Conservation (phyloP, 2,329 filamentous ascomycete species). For the Fusarium cicatricum region DNA sequence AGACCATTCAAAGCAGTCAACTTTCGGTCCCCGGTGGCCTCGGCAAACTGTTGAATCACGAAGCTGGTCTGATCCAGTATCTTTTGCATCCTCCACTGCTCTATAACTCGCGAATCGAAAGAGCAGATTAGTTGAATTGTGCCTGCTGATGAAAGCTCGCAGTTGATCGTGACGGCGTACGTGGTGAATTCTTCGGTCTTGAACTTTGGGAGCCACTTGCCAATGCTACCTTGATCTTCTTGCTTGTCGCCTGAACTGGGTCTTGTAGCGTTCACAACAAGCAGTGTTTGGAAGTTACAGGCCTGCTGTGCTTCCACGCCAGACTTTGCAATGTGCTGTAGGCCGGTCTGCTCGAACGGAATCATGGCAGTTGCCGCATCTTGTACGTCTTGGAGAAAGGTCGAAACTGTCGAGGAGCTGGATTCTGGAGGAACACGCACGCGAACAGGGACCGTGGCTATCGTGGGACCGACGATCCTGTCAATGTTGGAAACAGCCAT, state of each 20-base stretch:
- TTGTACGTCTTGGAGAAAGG: slow-evolving; percentile 52
- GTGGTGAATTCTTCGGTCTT: slow-evolving; percentile 3
- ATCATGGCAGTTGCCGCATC: slow-evolving; percentile 25
- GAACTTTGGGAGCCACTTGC: neutral
- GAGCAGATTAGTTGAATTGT: neutral
- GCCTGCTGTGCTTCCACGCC: slow-evolving; percentile 3
- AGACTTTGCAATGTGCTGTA: slow-evolving; percentile 33
- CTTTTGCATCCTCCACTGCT: slow-evolving; percentile 5
- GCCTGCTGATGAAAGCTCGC: neutral
- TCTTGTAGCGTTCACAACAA: slow-evolving; percentile 8
- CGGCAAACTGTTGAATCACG: slow-evolving; percentile 6
- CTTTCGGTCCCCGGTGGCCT: neutral
- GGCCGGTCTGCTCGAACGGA: slow-evolving; percentile 26
- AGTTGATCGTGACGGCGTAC: slow-evolving; percentile 1
- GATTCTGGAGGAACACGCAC: slow-evolving; percentile 37
- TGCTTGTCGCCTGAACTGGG: neutral
- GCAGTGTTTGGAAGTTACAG: slow-evolving; percentile 15
- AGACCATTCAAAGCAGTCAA: neutral
- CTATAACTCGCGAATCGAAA: slow-evolving; percentile 1
- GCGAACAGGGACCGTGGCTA: slow-evolving; percentile 44
- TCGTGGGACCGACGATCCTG: slow-evolving; percentile 43
- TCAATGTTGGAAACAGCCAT: slow-evolving; percentile 33
- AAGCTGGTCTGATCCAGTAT: neutral
- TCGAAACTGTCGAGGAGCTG: slow-evolving; percentile 34
- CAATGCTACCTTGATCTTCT: neutral